These are phyloP conservation scores for Epichloe elymi DNA, from an alignment of 2,329 filamentous ascomycete genomes.

Conservation along the genomic window DNA sequence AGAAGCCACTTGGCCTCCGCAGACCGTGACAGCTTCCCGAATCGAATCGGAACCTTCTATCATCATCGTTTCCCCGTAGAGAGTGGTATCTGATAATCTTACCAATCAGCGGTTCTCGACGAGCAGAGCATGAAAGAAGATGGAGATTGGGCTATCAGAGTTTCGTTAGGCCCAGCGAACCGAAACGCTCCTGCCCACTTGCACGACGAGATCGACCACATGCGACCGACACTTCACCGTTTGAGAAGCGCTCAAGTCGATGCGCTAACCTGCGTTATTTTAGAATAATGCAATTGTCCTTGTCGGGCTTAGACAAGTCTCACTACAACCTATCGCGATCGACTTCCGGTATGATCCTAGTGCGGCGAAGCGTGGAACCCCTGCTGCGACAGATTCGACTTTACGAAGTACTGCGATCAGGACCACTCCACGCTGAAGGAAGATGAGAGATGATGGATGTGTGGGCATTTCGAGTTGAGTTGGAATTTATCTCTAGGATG, in stretches of 20 bases:
- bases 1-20: background rate
- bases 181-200: background rate
- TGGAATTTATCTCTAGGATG: background rate
- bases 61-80: background rate
- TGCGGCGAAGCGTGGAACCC: background rate
- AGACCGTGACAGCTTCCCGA: background rate
- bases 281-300: background rate
- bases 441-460: background rate
- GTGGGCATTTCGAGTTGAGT: background rate
- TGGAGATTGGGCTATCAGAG: background rate
- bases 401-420: background rate
- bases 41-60: background rate
- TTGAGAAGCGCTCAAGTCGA: background rate
- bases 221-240: background rate
- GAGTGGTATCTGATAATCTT: background rate
- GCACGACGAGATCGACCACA: background rate
- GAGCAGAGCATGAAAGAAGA: background rate
- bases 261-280: background rate
- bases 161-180: background rate
- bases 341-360: background rate
- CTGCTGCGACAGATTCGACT: background rate
- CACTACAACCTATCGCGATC: background rate
- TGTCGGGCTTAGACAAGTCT: background rate
- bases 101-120: background rate
- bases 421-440: background rate